Percentiles rank a stretch among this genome's conserved stretches.
Conservation (phyloP, 768 basidiomycete genomes). For the Mycena rebaudengoi region DNA sequence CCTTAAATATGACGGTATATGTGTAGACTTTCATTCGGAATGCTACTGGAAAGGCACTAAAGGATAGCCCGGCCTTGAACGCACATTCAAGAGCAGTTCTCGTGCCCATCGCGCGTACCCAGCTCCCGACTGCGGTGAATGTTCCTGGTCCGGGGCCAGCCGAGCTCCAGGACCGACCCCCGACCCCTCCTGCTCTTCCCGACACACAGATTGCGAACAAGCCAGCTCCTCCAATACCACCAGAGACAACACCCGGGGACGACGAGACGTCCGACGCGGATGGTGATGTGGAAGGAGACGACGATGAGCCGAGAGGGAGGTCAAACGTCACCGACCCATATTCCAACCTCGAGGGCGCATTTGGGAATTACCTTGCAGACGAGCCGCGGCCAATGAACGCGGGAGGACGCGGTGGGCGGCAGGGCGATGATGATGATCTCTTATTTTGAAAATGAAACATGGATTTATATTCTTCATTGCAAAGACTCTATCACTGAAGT, state of each 20-base stretch:
- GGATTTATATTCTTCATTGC: constrained; percentile 15
- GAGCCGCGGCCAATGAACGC: constrained; percentile 70
- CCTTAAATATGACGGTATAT: neutral
- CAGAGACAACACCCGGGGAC: constrained; percentile 16
- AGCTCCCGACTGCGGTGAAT: constrained; percentile 55
- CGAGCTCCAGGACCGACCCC: constrained; percentile 48
- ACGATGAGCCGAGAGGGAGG: constrained; percentile 41
- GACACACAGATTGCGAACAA: constrained; percentile 38
- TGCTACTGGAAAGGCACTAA: constrained; percentile 82
- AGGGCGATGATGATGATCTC: constrained; percentile 70
- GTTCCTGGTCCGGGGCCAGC: constrained; percentile 72
- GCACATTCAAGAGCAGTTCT: constrained; percentile 77
- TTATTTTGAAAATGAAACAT: constrained; percentile 55
- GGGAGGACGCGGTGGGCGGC: constrained; percentile 47
- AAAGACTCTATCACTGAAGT: constrained; percentile 13
- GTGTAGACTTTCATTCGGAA: constrained; percentile 91
- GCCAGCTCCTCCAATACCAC: constrained; percentile 43
- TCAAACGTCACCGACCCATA: constrained; percentile 75
- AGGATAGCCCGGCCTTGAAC: constrained; percentile 92
- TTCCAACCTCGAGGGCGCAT: constrained; percentile 80
- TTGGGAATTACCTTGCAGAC: constrained; percentile 78
- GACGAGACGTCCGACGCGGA: constrained; percentile 41
- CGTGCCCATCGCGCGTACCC: constrained; percentile 64
- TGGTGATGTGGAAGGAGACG: constrained; percentile 52
- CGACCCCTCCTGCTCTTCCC: constrained; percentile 33